Evolutionary conservation across 495 filamentous ascomycete species (phyloP).

Genomic region (Podospora tetraspora): DNA sequence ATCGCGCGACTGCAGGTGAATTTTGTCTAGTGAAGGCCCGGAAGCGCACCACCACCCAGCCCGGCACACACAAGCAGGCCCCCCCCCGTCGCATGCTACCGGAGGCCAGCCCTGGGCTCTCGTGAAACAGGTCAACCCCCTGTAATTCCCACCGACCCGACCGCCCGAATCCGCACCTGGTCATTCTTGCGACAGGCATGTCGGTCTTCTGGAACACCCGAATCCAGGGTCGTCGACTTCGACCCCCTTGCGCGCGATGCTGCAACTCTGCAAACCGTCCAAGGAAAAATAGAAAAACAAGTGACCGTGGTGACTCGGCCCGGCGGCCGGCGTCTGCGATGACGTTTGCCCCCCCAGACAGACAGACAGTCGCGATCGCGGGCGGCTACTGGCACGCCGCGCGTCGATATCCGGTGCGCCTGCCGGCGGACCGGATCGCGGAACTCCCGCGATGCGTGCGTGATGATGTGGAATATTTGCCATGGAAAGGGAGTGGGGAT

Average conservation of each 20-base stretch:
- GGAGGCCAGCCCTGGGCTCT: constrained; percentile 28
- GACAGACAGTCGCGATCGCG: not conserved
- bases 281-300: constrained; percentile 4
- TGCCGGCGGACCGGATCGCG: not conserved
- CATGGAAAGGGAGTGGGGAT: not conserved
- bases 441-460: not conserved
- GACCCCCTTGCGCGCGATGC: constrained; percentile 11
- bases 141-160: constrained; percentile 32
- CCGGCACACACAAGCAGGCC: constrained; percentile 16
- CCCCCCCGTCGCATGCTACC: constrained; percentile 32
- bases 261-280: constrained; percentile 16
- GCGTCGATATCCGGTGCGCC: not conserved
- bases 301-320: not conserved
- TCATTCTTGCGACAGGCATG: constrained; percentile 31
- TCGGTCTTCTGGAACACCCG: constrained; percentile 35
- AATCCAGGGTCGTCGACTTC: constrained; percentile 21
- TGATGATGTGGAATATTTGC: not conserved
- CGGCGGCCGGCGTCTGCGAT: not conserved
- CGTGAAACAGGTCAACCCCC: constrained; percentile 37
- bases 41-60: constrained; percentile 28
- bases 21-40: constrained; percentile 16
- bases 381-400: not conserved
- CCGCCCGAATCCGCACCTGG: constrained; percentile 22
- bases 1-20: constrained; percentile 14
- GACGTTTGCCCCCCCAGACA: not conserved